Conservation (phyloP, 2,329 filamentous ascomycete species). For the Piedraia hortae region DNA sequence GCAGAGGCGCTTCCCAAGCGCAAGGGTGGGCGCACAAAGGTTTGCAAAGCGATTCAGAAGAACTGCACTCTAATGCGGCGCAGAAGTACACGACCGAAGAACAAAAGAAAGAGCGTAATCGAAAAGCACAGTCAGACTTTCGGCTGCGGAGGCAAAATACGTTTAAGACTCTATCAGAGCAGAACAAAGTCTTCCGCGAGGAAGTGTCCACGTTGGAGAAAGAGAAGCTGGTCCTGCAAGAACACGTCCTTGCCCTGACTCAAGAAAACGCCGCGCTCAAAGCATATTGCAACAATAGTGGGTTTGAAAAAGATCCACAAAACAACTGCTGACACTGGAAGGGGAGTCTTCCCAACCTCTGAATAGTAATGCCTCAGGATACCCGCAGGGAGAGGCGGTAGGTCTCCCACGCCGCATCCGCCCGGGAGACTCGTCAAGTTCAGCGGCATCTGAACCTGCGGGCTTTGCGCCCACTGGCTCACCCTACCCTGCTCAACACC, state of each 20-base stretch:
- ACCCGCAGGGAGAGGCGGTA: too few relatives aligned
- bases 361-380: too few relatives aligned
- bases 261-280: constrained; percentile 89
- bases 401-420: too few relatives aligned
- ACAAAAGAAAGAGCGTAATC: constrained; percentile 89
- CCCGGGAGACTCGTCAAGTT: too few relatives aligned
- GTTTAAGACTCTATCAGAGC: constrained; percentile 89
- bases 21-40: constrained; percentile 91
- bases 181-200: constrained; percentile 82
- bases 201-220: constrained; percentile 76
- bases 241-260: constrained; percentile 91
- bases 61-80: constrained; percentile 1
- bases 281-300: constrained; percentile 73
- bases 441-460: too few relatives aligned
- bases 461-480: too few relatives aligned
- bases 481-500: too few relatives aligned
- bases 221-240: constrained; percentile 85
- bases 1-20: constrained; percentile 43
- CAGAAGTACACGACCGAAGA: constrained; percentile 98
- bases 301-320: constrained; percentile 64
- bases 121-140: constrained; percentile 91
- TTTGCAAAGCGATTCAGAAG: constrained; percentile 26
- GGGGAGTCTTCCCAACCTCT: too few relatives aligned
- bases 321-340: not conserved
- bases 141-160: constrained; percentile 95